Evolutionary conservation across 2,329 filamentous ascomycete species (phyloP).

Genomic region (Fusarium redolens): DNA sequence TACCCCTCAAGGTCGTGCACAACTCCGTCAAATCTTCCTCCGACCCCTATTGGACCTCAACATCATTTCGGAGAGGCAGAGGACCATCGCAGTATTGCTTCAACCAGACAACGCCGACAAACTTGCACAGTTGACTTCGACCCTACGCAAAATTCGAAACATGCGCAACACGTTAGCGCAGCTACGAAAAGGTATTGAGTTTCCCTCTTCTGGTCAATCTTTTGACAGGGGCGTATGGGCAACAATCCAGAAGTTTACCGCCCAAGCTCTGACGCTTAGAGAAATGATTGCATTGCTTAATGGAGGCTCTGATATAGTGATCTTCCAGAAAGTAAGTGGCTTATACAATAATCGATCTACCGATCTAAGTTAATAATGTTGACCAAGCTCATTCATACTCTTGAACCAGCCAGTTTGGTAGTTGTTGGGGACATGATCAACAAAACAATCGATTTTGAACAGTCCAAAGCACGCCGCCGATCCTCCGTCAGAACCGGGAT

Average conservation of each 20-base stretch:
- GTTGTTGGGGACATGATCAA: constrained; percentile 77
- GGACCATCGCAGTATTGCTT: constrained; percentile 74
- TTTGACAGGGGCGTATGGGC: constrained; percentile 78
- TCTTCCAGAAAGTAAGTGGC: constrained; percentile 56
- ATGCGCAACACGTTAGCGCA: constrained; percentile 75
- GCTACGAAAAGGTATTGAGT: constrained; percentile 81
- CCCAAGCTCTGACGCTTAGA: constrained; percentile 75
- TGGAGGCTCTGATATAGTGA: constrained; percentile 24
- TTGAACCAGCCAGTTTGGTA: constrained; percentile 70
- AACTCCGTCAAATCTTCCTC: constrained; percentile 83
- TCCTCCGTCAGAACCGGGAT: constrained; percentile 79
- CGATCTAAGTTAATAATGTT: constrained; percentile 3
- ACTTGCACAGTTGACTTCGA: constrained; percentile 66
- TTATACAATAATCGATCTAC: neutral
- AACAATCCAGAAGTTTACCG: constrained; percentile 77
- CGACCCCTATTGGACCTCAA: constrained; percentile 77
- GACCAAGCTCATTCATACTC: constrained; percentile 65
- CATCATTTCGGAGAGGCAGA: constrained; percentile 77
- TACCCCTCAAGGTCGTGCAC: constrained; percentile 81
- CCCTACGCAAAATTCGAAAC: constrained; percentile 79
- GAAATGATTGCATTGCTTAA: constrained; percentile 61
- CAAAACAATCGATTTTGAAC: constrained; percentile 82
- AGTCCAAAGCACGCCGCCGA: constrained; percentile 76
- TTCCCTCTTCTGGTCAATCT: constrained; percentile 58
- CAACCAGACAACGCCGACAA: constrained; percentile 72